These are phyloP conservation scores for Rugosomyces carneus DNA, from an alignment of 1,284 basidiomycete species.

Conservation along the genomic window DNA sequence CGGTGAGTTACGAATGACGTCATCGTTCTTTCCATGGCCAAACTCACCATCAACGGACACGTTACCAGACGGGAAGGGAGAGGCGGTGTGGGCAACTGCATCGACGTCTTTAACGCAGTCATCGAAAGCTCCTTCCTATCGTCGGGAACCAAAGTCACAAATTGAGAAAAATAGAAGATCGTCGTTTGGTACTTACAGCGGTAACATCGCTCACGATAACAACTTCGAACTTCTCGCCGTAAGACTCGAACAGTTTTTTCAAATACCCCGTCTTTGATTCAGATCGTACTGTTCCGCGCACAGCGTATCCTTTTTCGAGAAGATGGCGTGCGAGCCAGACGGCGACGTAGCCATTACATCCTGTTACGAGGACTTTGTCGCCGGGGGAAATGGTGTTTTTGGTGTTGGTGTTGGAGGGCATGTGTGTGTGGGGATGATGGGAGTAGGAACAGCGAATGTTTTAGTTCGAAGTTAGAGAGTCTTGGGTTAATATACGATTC, in stretches of 20 bases:
- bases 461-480: too few relatives aligned
- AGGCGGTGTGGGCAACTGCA: slow-evolving; percentile 54
- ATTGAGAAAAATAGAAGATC: background rate
- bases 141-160: background rate
- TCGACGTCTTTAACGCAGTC: slow-evolving; percentile 64
- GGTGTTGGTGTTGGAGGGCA: too few relatives aligned
- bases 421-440: too few relatives aligned
- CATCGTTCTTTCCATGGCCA: slow-evolving; percentile 15
- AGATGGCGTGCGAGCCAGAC: slow-evolving; percentile 32
- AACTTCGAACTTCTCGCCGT: slow-evolving; percentile 38
- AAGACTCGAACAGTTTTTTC: slow-evolving; percentile 31
- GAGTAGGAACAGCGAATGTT: too few relatives aligned
- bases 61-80: slow-evolving; percentile 34
- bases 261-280: slow-evolving; percentile 32
- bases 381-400: slow-evolving; percentile 20
- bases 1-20: background rate
- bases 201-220: slow-evolving; percentile 42
- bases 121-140: slow-evolving; percentile 58
- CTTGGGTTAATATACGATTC: too few relatives aligned
- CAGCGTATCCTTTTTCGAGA: slow-evolving; percentile 35
- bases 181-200: slow-evolving; percentile 28
- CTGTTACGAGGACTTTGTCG: slow-evolving; percentile 33
- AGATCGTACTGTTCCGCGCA: slow-evolving; percentile 37
- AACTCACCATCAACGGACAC: slow-evolving; percentile 9
- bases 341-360: slow-evolving; percentile 34